phyloP scores from a whole-genome alignment of 768 basidiomycete genomes.

The Serendipita sp. region DNA sequence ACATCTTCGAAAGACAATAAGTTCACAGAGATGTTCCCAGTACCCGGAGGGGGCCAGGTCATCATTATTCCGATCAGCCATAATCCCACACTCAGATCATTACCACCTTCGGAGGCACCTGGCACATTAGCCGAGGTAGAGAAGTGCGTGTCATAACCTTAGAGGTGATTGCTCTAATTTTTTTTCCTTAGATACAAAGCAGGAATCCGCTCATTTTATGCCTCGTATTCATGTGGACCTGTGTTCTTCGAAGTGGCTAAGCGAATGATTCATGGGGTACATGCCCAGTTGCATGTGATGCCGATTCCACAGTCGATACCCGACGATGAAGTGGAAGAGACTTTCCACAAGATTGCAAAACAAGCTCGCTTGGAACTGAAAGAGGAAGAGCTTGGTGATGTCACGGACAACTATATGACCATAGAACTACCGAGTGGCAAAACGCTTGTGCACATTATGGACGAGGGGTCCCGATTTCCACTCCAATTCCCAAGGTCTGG shows the following conservation, averaged over 20 bases:
- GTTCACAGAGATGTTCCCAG: constrained; percentile 22
- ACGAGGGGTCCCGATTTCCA: constrained; percentile 61
- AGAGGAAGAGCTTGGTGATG: constrained; percentile 40
- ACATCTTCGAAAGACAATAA: constrained; percentile 38
- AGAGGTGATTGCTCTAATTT: neutral
- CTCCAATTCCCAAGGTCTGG: constrained; percentile 88
- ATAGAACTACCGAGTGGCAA: constrained; percentile 79
- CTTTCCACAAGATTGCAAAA: constrained; percentile 59
- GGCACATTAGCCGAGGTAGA: constrained; percentile 72
- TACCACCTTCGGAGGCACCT: constrained; percentile 59
- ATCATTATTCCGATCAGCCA: constrained; percentile 90
- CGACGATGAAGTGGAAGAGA: constrained; percentile 48
- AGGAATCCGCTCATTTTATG: constrained; percentile 57
- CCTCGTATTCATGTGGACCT: constrained; percentile 46
- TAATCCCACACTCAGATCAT: constrained; percentile 71
- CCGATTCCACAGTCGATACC: constrained; percentile 32
- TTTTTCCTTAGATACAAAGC: constrained; percentile 48
- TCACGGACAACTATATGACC: constrained; percentile 66
- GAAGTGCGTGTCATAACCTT: constrained; percentile 27
- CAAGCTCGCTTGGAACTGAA: constrained; percentile 60
- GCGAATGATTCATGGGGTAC: constrained; percentile 71
- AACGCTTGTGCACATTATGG: constrained; percentile 75
- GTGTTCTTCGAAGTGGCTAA: constrained; percentile 84
- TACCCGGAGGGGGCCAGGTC: constrained; percentile 94
- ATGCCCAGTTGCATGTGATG: constrained; percentile 78